phyloP scores from a whole-genome alignment of 2,329 filamentous ascomycete genomes.

The Trichoderma sp. region DNA sequence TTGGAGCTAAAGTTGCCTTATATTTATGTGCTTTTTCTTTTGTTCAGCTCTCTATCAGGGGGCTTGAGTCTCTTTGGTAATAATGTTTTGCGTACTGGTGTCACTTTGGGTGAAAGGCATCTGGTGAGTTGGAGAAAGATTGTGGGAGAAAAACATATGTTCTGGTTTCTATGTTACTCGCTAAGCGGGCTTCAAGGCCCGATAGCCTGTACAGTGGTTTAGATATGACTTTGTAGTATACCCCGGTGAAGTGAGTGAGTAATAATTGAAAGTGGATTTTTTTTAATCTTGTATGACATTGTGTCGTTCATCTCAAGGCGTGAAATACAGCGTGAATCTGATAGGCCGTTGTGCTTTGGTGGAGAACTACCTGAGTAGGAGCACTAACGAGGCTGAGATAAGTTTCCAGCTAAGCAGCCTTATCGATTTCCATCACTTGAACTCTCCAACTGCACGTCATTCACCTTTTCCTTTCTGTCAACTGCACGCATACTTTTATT shows the following conservation, averaged over 20 bases:
- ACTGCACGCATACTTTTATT: background rate
- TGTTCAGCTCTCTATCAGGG: constrained; percentile 17
- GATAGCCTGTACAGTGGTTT: constrained; percentile 35
- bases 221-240: constrained; percentile 42
- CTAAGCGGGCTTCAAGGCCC: constrained; percentile 23
- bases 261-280: constrained; percentile 24
- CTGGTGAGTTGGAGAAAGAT: constrained; percentile 25
- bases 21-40: background rate
- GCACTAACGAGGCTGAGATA: constrained; percentile 23
- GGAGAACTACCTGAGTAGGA: constrained; percentile 17
- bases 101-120: constrained; percentile 16
- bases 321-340: background rate
- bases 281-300: background rate
- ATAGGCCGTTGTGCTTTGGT: background rate
- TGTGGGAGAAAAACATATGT: constrained; percentile 26
- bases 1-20: background rate
- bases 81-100: constrained; percentile 28
- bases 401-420: constrained; percentile 15
- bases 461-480: background rate
- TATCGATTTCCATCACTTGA: background rate
- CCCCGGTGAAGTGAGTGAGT: constrained; percentile 39
- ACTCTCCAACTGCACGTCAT: background rate
- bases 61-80: constrained; percentile 30
- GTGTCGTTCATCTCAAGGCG: background rate
- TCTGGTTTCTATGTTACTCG: constrained; percentile 29